Conservation (phyloP, 345 rosid species). For the Erysimum cheiranthoides region DNA sequence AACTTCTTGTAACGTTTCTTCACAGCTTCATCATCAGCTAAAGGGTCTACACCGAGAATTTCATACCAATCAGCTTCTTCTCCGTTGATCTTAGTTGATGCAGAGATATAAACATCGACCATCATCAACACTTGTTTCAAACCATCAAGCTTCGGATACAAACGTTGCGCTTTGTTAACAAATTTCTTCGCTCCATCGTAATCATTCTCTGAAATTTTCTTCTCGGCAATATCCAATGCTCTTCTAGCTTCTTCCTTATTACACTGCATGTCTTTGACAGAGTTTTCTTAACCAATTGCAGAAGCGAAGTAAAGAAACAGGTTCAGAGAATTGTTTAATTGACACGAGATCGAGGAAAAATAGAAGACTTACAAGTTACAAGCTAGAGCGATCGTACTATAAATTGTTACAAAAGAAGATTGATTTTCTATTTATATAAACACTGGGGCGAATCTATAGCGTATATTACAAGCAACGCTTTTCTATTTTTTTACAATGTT, state of each 20-base stretch:
- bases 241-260: slow-evolving; percentile 23
- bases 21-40: slow-evolving; percentile 61
- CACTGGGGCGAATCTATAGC: no score
- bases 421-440: no score
- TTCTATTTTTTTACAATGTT: no score
- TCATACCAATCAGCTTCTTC: slow-evolving; percentile 68
- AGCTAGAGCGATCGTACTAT: no score
- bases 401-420: no score
- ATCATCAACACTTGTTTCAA: background rate
- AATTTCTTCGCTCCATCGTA: slow-evolving; percentile 6
- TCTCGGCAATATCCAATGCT: slow-evolving; percentile 10
- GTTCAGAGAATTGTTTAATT: no score
- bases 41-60: slow-evolving; percentile 62
- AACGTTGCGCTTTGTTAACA: background rate
- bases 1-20: slow-evolving; percentile 69
- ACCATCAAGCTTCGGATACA: slow-evolving; percentile 44
- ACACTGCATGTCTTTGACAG: slow-evolving; percentile 50
- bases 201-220: slow-evolving; percentile 5
- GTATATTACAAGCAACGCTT: no score
- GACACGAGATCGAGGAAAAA: no score
- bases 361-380: no score
- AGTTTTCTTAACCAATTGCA: no score
- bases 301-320: no score
- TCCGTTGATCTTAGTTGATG: slow-evolving; percentile 29
- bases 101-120: background rate